Base-by-base conservation (phyloP, 768 basidiomycete genomes). In the Lactarius psammicola region DNA sequence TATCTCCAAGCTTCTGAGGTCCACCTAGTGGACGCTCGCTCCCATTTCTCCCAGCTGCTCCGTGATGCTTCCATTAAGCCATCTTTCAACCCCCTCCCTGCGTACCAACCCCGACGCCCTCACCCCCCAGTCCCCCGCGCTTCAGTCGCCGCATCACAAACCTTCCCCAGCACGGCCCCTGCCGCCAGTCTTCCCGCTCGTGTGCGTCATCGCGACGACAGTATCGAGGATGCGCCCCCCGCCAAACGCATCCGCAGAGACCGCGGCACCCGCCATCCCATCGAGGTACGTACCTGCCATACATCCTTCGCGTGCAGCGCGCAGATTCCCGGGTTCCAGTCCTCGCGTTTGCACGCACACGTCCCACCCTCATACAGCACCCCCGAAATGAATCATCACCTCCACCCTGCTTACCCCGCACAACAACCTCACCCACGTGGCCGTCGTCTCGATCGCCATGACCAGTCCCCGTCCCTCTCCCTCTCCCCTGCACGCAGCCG, bases 181-280 rank as follows among this genome's bases (percentile, higher is more conserved):
- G 75, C 71, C 60, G 75, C 71, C 59, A 65, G 76, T 23, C 74
- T 76, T 59, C 71, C 76, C 0, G 64, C 75, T 30, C 75, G 80
- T 9, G 77, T 82, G 34, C 73, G 82, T 33, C 82, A 80, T 6
- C 76, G 82, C 63, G 78, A 80, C 0, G 79, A 75, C 56, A 81
- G 80, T 70, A 68, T 80, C 31, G 82, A 82, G 58, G 77, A 77
- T 20, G 63, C 76, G 34, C 85, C 84, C 0, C 85, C 87, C 7
- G 49, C 75, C 34, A 87, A 87, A 73, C 80, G 81, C 36, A 66
- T 76, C 0, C 77, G 84, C 38, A 72, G 70, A 44, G 81, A 78
- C 15, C 78, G 76, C 63, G 74, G 71, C 33, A 77, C 78, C 51
- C 73, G 76, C 54, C 73, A 75, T 57, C 68, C 71, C 59, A 66